A percentile compares a stretch with the other conserved stretches of the same genome.
Conservation (phyloP, 2,329 filamentous ascomycete genomes). For the Fusarium succisae region DNA sequence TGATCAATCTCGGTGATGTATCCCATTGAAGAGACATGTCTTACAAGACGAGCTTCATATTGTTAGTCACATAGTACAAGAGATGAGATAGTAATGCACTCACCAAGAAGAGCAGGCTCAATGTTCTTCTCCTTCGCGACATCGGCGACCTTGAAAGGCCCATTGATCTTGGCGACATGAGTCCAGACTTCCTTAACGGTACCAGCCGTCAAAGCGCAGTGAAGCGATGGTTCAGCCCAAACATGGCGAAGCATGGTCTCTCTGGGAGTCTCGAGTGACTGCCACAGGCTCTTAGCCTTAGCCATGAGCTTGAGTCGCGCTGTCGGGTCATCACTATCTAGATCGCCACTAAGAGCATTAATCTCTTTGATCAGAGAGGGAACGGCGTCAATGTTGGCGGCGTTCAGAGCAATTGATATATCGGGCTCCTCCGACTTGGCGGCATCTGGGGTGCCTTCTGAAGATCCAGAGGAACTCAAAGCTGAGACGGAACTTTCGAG, state of each 20-base stretch:
- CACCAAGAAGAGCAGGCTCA: conserved; percentile 10
- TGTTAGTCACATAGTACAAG: fast-evolving
- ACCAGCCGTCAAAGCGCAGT: conserved; percentile 44
- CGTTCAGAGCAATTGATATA: conserved; percentile 20
- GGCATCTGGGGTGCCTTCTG: not conserved
- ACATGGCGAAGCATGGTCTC: conserved; percentile 59
- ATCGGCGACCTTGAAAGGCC: conserved; percentile 45
- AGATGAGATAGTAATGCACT: fast-evolving
- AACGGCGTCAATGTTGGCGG: conserved; percentile 17
- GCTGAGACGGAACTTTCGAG: not conserved
- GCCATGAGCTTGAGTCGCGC: conserved; percentile 46
- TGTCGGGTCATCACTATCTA: conserved; percentile 12
- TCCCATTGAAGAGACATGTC: conserved; percentile 52
- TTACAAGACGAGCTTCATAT: conserved; percentile 44
- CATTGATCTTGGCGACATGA: conserved; percentile 44
- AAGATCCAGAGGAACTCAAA: not conserved
- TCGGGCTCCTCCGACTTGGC: not conserved
- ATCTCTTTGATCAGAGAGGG: conserved; percentile 26
- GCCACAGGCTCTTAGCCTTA: conserved; percentile 46
- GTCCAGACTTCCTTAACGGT: conserved; percentile 50
- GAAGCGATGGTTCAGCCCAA: conserved; percentile 52
- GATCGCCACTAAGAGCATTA: not conserved
- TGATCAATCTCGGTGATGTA: conserved; percentile 49
- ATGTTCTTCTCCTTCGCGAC: conserved; percentile 40
- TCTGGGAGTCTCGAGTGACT: conserved; percentile 55